Evolutionary conservation across 2,329 filamentous ascomycete genomes (phyloP).

Genomic region (Lomentospora prolificans): DNA sequence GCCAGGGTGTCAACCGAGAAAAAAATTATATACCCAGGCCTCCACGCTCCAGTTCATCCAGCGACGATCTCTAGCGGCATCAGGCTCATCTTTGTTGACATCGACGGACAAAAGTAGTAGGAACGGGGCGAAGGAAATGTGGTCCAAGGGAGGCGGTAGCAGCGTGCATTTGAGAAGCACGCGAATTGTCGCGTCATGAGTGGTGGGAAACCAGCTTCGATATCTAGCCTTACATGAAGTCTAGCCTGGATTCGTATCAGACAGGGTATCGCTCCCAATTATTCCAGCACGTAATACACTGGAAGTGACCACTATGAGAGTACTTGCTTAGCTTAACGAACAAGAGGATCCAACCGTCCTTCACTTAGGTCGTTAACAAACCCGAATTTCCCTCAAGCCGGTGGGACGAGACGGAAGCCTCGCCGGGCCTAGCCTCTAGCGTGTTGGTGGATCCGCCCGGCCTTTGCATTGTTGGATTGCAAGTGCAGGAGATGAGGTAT

Average conservation of each 20-base stretch:
- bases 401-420: too few species aligned
- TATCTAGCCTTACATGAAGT: neutral
- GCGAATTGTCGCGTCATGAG: conserved; percentile 1
- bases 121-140: neutral
- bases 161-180: too few species aligned
- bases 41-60: neutral
- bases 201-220: neutral
- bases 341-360: too few species aligned
- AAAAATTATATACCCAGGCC: neutral
- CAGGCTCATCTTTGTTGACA: neutral
- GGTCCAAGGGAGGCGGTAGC: neutral
- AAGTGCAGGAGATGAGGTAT: conserved; percentile 7
- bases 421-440: neutral
- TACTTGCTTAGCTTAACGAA: too few species aligned
- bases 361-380: too few species aligned
- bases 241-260: neutral
- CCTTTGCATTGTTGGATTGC: neutral
- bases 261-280: neutral
- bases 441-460: neutral
- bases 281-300: too few species aligned
- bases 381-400: neutral
- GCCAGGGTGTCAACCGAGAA: neutral
- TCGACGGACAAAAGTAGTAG: neutral
- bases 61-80: neutral
- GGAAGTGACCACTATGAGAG: too few species aligned